Evolutionary conservation across 352 stramenopile genomes (phyloP), one percentile per base, ranked within the genome.

Genomic region (Globisporangium polare): DNA sequence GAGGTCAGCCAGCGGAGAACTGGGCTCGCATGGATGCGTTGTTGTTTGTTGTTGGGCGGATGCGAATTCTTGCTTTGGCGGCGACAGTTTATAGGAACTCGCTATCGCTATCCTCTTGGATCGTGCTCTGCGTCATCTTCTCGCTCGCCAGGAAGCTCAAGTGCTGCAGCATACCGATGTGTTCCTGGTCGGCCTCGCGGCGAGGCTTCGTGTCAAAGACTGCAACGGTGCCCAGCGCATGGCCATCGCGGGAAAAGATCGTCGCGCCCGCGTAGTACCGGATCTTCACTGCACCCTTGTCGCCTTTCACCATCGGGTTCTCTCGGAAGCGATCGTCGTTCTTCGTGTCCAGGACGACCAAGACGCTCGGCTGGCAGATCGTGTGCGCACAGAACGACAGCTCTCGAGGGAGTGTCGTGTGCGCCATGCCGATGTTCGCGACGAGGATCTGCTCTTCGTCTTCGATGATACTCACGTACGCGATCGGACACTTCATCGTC

Each of bases 111-210:
- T 92, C 83, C 72, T 80, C 80, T 15, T 86, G 74, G 51, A 87
- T 81, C 41, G 80, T 88, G 65, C 79, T 92, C 62, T 94, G 84
- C 62, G 80, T 89, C 84, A 94, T 94, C 68, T 94, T 94, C 71
- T 94, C 84, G 61, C 84, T 94, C 31, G 84, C 84, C 45, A 94
- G 73, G 71, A 94, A 94, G 61, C 84, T 94, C 58, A 94, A 57
- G 65, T 94, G 84, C 67, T 94, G 84, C 68, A 94, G 75, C 84
- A 94, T 92, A 24, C 84, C 84, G 50, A 94, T 94, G 67, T 94
- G 82, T 59, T 94, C 84, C 62, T 92, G 84, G 63, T 94, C 82
- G n/a, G 77, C 84, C 53, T 92, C 82, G 1, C 74, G 65, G 8
- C 84, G 76, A 4, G 86, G 82, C 58, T 92, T 93, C 15, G 83